Percentiles rank a stretch among this genome's conserved stretches.
These are phyloP conservation scores for Bondarzewia mesenterica DNA, from an alignment of 1,284 basidiomycete species.

Conservation along the genomic window DNA sequence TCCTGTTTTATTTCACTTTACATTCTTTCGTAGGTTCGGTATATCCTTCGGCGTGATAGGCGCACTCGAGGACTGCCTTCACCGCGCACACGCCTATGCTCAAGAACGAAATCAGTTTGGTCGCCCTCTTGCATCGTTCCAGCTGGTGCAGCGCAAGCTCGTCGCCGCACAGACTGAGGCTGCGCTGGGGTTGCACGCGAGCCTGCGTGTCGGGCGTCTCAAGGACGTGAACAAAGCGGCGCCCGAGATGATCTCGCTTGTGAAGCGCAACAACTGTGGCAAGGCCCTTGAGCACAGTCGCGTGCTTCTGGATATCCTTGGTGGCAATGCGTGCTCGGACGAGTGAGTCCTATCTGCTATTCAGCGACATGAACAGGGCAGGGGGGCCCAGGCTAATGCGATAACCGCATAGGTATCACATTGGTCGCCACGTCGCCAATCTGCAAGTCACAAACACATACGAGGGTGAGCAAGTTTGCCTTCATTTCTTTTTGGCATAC, in stretches of 20 bases:
- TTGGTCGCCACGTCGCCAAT: slow-evolving; percentile 87
- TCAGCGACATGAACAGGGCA: background rate
- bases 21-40: slow-evolving; percentile 46
- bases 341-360: slow-evolving; percentile 53
- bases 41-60: slow-evolving; percentile 95
- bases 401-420: slow-evolving; percentile 57
- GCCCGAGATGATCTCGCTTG: slow-evolving; percentile 91
- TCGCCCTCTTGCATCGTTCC: slow-evolving; percentile 88
- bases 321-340: slow-evolving; percentile 85
- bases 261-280: slow-evolving; percentile 95
- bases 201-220: slow-evolving; percentile 74
- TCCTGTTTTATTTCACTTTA: too few relatives aligned
- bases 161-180: slow-evolving; percentile 88
- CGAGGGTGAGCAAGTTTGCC: slow-evolving; percentile 56
- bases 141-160: slow-evolving; percentile 94
- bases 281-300: slow-evolving; percentile 82
- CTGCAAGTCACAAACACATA: slow-evolving; percentile 91
- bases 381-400: background rate
- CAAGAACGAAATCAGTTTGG: slow-evolving; percentile 88
- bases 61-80: slow-evolving; percentile 87
- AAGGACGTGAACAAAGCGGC: slow-evolving; percentile 78
- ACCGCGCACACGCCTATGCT: slow-evolving; percentile 76
- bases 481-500: background rate
- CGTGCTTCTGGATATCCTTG: slow-evolving; percentile 79
- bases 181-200: slow-evolving; percentile 76